Percentiles rank a stretch among this genome's conserved stretches.
Evolutionary conservation across 768 basidiomycete genomes (phyloP).

Genomic region (Macrolepiota dolichaula): DNA sequence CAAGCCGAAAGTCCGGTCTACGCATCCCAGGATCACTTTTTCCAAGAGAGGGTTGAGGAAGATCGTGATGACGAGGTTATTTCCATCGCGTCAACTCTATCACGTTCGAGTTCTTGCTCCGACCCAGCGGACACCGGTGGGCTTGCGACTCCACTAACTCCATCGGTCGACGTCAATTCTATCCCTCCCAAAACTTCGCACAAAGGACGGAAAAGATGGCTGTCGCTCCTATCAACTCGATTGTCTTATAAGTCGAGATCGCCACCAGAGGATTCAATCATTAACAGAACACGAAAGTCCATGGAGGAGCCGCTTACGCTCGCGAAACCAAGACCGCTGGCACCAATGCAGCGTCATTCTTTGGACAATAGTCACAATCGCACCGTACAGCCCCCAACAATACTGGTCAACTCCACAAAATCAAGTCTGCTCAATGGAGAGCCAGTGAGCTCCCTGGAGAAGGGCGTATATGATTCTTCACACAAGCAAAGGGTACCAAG

Average conservation of each 20-base stretch:
- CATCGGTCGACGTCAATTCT: neutral
- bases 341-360: slow-evolving; percentile 1
- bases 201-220: slow-evolving; percentile 3
- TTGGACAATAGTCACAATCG: slow-evolving; percentile 13
- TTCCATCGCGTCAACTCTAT: neutral
- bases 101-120: slow-evolving; percentile 8
- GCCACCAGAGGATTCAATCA: neutral
- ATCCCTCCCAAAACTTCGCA: neutral
- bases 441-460: slow-evolving; percentile 31
- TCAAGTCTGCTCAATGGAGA: slow-evolving; percentile 31
- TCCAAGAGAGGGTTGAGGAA: neutral
- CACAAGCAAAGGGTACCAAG: slow-evolving; percentile 81
- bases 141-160: neutral
- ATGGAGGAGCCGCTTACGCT: slow-evolving; percentile 15
- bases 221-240: neutral
- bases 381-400: slow-evolving; percentile 20
- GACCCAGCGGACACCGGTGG: slow-evolving; percentile 26
- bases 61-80: slow-evolving; percentile 19
- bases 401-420: slow-evolving; percentile 30
- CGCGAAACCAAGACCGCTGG: slow-evolving; percentile 6
- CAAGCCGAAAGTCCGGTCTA: slow-evolving; percentile 5
- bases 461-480: slow-evolving; percentile 78
- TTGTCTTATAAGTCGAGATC: neutral
- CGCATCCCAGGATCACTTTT: slow-evolving; percentile 18
- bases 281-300: slow-evolving; percentile 13